These are phyloP conservation scores for Fusarium graminum DNA, from an alignment of 2,329 filamentous ascomycete species.

Conservation along the genomic window DNA sequence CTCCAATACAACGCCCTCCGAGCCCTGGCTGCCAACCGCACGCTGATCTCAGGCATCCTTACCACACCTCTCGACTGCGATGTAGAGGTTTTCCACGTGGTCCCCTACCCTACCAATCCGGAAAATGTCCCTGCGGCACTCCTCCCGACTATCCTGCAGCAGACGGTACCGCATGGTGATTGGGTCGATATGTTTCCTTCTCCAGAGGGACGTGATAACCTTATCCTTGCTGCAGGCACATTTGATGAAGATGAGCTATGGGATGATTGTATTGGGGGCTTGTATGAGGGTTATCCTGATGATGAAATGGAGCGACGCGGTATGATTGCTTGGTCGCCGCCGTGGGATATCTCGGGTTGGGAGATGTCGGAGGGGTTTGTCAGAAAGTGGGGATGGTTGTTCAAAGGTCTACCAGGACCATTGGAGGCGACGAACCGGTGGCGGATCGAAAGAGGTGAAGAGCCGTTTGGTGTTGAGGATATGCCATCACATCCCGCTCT, in stretches of 20 bases:
- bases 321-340: constrained; percentile 57
- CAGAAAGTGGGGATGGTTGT: constrained; percentile 41
- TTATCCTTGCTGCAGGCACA: constrained; percentile 5
- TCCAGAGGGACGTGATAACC: constrained; percentile 8
- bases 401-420: constrained; percentile 17
- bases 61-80: constrained; percentile 26
- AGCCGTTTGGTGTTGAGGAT: constrained; percentile 9
- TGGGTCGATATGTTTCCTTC: constrained; percentile 33
- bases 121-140: constrained; percentile 2
- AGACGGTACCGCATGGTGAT: constrained; percentile 25
- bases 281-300: constrained; percentile 60
- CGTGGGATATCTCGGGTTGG: constrained; percentile 43
- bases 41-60: constrained; percentile 19
- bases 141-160: constrained; percentile 25
- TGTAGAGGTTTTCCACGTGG: constrained; percentile 11
- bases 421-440: constrained; percentile 40
- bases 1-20: constrained; percentile 35
- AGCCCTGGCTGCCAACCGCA: constrained; percentile 26
- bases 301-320: constrained; percentile 57
- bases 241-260: constrained; percentile 61
- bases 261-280: constrained; percentile 57
- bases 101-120: constrained; percentile 19
- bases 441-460: constrained; percentile 30
- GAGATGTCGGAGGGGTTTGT: constrained; percentile 42
- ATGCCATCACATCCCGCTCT: not conserved